Base-by-base conservation (phyloP, 306 rosid species). In the Quercus agrifolia region DNA sequence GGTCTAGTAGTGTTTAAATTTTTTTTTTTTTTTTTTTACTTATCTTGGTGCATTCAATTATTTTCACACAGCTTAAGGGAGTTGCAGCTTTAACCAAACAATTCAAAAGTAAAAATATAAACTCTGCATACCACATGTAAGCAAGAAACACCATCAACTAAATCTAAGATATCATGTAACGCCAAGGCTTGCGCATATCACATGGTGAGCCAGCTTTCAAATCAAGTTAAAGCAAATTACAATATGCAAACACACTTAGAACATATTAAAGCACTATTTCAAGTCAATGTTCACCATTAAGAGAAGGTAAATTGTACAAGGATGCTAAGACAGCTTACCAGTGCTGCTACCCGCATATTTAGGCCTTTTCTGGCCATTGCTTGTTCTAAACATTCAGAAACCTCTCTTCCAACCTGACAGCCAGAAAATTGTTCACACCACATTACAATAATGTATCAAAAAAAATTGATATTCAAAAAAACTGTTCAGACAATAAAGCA, bases 401-500 rank as follows among this genome's bases (percentile, higher is more conserved):
- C 89, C 88, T 94, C 97, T 88, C 75, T 87, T 85, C 97, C 96
- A 77, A 89, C 91, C 98, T 94, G 90, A 59, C 82, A 90, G 82
- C 81, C 21, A 56, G 79, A 74, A 55, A 62, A 33, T 55, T 61
- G 21, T 78, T 77, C 44, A 54, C 69, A 41, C 15, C 17, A 12
- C 54, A 49, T 49, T 49, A 49, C 54, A 13, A 49, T 12, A 49
- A 49, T 49, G 54, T 10, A 49, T 7, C 54, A 33, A 12, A 31
- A 49, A 0, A n/a, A 66, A 17, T 68, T 33, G 27, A 35, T 8
- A 33, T 21, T n/a, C 5, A 18, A 68, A 28, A 35, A 38, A 68
- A 68, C 49, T 4, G 44, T 31, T 33, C 38, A 9, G 17, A 67
- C 23, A 15, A 33, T 33, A 12, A 10, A 67, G 70, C 41, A 63